phyloP scores from a whole-genome alignment of 106 monocot genomes.

The Xerophyta viscosa region DNA sequence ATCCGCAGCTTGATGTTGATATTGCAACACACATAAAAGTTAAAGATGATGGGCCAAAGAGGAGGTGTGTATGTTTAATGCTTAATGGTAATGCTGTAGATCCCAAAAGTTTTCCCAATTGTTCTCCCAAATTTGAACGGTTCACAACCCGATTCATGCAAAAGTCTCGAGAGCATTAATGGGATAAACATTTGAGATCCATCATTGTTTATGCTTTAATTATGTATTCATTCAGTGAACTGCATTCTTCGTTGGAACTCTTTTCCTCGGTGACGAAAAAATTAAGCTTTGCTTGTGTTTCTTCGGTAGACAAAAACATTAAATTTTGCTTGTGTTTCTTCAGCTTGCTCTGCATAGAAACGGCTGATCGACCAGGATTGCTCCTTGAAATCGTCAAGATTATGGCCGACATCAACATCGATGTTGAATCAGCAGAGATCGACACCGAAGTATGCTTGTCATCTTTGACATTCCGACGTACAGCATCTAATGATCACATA shows the following conservation, averaged over 20 bases:
- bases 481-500: not conserved
- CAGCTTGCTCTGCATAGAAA: constrained; percentile 86
- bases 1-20: constrained; percentile 66
- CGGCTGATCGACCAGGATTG: constrained; percentile 86
- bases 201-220: too few relatives aligned
- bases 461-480: too few relatives aligned
- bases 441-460: constrained; percentile 62
- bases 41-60: constrained; percentile 82
- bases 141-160: not conserved
- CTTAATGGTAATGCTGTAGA: too few relatives aligned
- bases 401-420: constrained; percentile 71
- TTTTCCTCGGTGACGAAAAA: too few relatives aligned
- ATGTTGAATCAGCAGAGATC: constrained; percentile 88
- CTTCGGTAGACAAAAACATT: not conserved
- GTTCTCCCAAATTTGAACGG: not conserved
- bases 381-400: constrained; percentile 76
- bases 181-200: too few relatives aligned
- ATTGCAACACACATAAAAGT: constrained; percentile 70
- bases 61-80: constrained; percentile 63
- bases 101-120: too few relatives aligned
- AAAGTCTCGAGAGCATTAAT: too few relatives aligned
- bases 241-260: too few relatives aligned
- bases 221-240: too few relatives aligned
- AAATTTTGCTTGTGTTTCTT: not conserved
- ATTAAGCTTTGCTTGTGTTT: not conserved